Base-by-base conservation (phyloP, 73 alveolate genomes). In the Paramecium octaurelia region DNA sequence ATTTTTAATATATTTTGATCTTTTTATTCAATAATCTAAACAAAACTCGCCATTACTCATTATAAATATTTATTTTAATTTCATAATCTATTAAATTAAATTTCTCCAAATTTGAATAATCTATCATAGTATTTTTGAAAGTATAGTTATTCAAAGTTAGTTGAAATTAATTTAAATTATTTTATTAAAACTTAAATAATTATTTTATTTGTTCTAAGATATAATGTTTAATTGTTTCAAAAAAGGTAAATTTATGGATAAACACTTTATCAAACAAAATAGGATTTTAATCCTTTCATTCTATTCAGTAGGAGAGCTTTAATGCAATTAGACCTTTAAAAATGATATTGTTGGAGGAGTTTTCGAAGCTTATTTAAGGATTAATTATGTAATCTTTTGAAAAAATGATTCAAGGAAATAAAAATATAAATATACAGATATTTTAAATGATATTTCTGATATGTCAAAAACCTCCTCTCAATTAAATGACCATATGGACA, bases 401-500 rank as follows among this genome's bases (percentile, higher is more conserved):
- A 48, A 48, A 7, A 11, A 48, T 1, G 5, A 14, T 48, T 4
- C 4, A 2, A 18, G 8, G 2, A 6, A n/a, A 18, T n/a, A 54
- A 18, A 23, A 1, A 18, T 54, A 6, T 54, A 54, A 18, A 8
- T 18, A 54, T 54, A 12, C 69, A 0, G 20, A n/a, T 54, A 18
- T 48, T 48, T 4, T 48, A n/a, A 16, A 48, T 12, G 0, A 48
- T 18, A 18, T 54, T 4, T 54, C 2, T 54, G 0, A 6, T 18
- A 54, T 27, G 2, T 64, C 84, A 64, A 64, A 31, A 64, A 8
- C 84, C 84, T 27, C 84, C 84, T 64, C 84, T 64, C 46, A 80
- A 80, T 80, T 80, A 6, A 23, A 80, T 80, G 44, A 80, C 91
- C 91, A 80, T 80, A 48, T 80, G 91, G 9, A 80, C 73, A 1